A percentile compares a stretch with the other conserved stretches of the same genome.
phyloP scores from a whole-genome alignment of 2,329 filamentous ascomycete species.

The Alternaria arborescens region DNA sequence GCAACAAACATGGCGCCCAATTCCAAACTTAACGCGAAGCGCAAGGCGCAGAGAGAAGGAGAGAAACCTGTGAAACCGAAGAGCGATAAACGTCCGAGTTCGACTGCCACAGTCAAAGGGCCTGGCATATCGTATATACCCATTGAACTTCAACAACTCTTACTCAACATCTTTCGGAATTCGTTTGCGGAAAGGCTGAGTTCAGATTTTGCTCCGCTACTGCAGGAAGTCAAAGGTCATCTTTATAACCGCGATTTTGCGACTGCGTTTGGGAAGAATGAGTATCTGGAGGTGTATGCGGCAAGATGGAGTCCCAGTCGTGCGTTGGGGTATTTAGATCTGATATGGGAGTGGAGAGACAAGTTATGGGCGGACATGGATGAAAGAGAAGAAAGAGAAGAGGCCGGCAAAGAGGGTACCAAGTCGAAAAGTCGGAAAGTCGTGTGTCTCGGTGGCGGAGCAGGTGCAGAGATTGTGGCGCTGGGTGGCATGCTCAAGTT shows the following conservation, averaged over 20 bases:
- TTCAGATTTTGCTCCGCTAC: slow-evolving; percentile 61
- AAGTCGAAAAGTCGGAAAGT: slow-evolving; percentile 47
- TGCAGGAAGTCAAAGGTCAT: slow-evolving; percentile 86
- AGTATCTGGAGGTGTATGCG: slow-evolving; percentile 82
- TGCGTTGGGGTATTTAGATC: slow-evolving; percentile 80
- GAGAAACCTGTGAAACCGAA: slow-evolving; percentile 18
- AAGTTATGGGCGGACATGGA: slow-evolving; percentile 15
- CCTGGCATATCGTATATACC: slow-evolving; percentile 49
- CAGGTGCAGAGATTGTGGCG: slow-evolving; percentile 72
- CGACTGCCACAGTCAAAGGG: slow-evolving; percentile 9
- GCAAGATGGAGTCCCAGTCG: slow-evolving; percentile 89
- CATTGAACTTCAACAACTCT: slow-evolving; percentile 69
- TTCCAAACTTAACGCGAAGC: slow-evolving; percentile 26
- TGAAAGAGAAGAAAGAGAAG: not conserved
- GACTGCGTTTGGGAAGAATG: slow-evolving; percentile 75
- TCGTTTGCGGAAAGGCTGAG: slow-evolving; percentile 61
- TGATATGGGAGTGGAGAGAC: slow-evolving; percentile 56
- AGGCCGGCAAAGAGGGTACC: not conserved
- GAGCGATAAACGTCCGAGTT: not conserved
- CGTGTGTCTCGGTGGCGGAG: slow-evolving; percentile 70
- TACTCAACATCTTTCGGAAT: slow-evolving; percentile 76
- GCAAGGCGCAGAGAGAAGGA: slow-evolving; percentile 20
- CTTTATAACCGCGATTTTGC: slow-evolving; percentile 87
- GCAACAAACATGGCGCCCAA: slow-evolving; percentile 18
- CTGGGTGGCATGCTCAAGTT: slow-evolving; percentile 63